Evolutionary conservation across 495 filamentous ascomycete genomes (phyloP), one percentile per base, ranked within the genome.

Genomic region (Neurospora sp.): DNA sequence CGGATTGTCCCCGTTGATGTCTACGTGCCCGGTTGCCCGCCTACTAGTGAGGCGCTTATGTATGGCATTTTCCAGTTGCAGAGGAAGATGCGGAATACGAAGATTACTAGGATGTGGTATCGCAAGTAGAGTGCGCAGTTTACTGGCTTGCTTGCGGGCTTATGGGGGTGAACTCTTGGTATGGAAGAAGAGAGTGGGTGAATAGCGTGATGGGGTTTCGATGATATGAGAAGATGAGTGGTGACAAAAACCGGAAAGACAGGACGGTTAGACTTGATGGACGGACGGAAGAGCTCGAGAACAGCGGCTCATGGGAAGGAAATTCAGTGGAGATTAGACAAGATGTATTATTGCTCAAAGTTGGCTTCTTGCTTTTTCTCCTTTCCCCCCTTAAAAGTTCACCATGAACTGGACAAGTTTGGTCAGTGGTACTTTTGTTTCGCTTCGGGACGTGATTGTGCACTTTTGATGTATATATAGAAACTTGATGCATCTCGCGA

Each of bases 1-100:
- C 86, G 94, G 45, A 92, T 97, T 78, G 93, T 97, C 44, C 94
- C 94, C 20, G 94, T 97, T 53, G 94, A 97, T 83, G 87, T 97
- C 45, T 97, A 97, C 83, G 93, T 97, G 8, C 94, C 94, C 38
- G 94, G 94, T 70, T 97, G 94, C 84, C 94, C 94, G 69, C 94
- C 94, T 2, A 97, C 94, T 12, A 87, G 87, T 71, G 94, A 97
- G 83, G 94, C 93, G 27, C 84, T 97, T 70, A 91, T 97, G 89
- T 93, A 95, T 79, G 94, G 93, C 37, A 90, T 94, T 75, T 92
- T 95, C 79, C 91, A 92, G 80, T 82, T 96, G 73, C 92, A 96
- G 86, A 91, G 92, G 84, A 96, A 96, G 88, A 93, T 93, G 88
- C 82, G 91, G 78, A 85, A 93, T 77, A 95, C 92, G 20, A 89